Evolutionary conservation across 2,329 filamentous ascomycete species (phyloP).

Genomic region (Fusarium verticillioides): DNA sequence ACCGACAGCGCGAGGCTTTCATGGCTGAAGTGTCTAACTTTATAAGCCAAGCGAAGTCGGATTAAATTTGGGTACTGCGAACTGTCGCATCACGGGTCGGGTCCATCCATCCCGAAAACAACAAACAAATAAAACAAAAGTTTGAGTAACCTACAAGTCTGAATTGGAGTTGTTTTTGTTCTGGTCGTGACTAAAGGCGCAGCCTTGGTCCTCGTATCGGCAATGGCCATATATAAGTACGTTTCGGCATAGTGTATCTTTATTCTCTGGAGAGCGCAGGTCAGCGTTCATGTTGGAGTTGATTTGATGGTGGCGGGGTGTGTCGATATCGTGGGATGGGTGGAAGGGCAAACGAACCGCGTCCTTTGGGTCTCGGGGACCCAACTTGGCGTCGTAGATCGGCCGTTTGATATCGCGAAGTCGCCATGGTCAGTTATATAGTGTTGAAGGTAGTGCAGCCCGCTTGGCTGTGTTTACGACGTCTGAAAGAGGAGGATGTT

Average conservation of each 20-base stretch:
- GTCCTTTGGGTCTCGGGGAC: conserved; percentile 67
- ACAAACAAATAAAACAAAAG: conserved; percentile 7
- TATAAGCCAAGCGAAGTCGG: conserved; percentile 10
- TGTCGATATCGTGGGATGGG: conserved; percentile 5
- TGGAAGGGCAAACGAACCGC: conserved; percentile 55
- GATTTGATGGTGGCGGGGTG: conserved; percentile 1
- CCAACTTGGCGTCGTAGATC: conserved; percentile 64
- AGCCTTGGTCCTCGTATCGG: conserved; percentile 90
- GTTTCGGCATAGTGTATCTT: conserved; percentile 92
- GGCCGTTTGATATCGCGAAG: conserved; percentile 57
- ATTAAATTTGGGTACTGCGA: neutral
- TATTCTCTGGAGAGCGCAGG: conserved; percentile 68
- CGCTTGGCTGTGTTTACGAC: conserved; percentile 56
- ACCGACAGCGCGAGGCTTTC: conserved; percentile 1
- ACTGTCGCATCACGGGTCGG: conserved; percentile 17
- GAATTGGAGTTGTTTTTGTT: conserved; percentile 63
- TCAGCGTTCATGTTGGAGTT: conserved; percentile 13
- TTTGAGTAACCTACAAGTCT: conserved; percentile 60
- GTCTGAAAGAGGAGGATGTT: conserved; percentile 45
- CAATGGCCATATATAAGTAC: conserved; percentile 94
- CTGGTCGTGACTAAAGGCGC: conserved; percentile 88
- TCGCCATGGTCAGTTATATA: conserved; percentile 55
- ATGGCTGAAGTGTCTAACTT: conserved; percentile 21
- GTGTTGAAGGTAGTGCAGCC: conserved; percentile 44
- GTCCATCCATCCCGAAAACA: neutral